Base-by-base conservation (phyloP, 2,329 filamentous ascomycete species). In the Shiraia bambusicola region DNA sequence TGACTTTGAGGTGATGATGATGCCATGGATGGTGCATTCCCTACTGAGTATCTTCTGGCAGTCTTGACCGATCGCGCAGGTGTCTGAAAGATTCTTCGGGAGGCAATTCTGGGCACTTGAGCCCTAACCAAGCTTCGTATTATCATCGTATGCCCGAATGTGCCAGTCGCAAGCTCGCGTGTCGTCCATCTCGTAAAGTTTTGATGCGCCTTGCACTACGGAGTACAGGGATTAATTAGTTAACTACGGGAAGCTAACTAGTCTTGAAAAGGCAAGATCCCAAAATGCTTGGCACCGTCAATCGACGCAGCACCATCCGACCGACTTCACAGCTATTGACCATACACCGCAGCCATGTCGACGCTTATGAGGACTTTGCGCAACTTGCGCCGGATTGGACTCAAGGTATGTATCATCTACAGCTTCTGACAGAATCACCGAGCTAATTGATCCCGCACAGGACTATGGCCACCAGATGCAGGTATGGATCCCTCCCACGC, bases 381-480 rank as follows among this genome's bases (percentile, higher is more conserved):
- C 72, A 95, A 96, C 71, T 70, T 96, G 67, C 85, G 89, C 77
- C 85, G 82, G 74, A 82, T 95, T 68, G 93, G 93, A 40, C 65
- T 96, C 66, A 95, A 91, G 85, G 90, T 90, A 72, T 52, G 72
- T 47, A 12, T 37, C 22, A 3, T 17, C 15, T 15, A 17, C 37
- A 61, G 46, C 45, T 52, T 34, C 19, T 24, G 17, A 40, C 29
- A 27, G 19, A 25, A 16, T 33, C 9, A n/a, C 42, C 41, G 43
- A 40, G 49, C 69, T 71, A 60, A 71, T 65, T 52, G 52, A 54
- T 43, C 39, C 33, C 27, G 28, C 39, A 59, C 66, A 95, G 90
- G 87, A 95, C 71, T 93, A 86, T 79, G 86, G 83, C 73, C 86
- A 88, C 73, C 93, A 97, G 78, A 81, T 97, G 80, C 84, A 92